Conservation (phyloP, 805 yeast species). For the Candida qinlingensis region DNA sequence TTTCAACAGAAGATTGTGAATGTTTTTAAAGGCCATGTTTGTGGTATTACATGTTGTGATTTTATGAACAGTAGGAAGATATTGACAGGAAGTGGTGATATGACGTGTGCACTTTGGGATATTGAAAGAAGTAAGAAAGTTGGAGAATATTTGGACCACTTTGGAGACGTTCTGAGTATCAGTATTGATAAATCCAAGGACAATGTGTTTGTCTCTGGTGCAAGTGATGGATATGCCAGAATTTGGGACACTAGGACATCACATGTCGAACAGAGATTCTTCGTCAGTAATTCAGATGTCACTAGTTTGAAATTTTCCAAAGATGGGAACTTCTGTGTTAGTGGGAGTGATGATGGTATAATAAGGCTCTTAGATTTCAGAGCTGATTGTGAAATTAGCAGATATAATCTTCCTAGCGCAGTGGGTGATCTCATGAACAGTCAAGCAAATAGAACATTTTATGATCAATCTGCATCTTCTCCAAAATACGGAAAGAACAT, state of each 20-base stretch:
- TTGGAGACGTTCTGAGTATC: slow-evolving; percentile 64
- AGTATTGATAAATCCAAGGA: slow-evolving; percentile 24
- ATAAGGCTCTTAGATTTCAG: slow-evolving; percentile 70
- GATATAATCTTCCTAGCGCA: slow-evolving; percentile 33
- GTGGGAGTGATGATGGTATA: slow-evolving; percentile 77
- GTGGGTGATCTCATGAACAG: slow-evolving; percentile 4
- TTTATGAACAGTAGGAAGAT: slow-evolving; percentile 54
- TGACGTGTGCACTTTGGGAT: slow-evolving; percentile 80
- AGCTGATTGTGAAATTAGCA: slow-evolving; percentile 62
- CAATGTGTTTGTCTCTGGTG: slow-evolving; percentile 49
- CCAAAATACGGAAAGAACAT: slow-evolving; percentile 10
- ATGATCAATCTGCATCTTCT: slow-evolving; percentile 7
- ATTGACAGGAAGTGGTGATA: slow-evolving; percentile 76
- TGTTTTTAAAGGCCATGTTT: slow-evolving; percentile 73
- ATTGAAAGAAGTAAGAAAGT: slow-evolving; percentile 49
- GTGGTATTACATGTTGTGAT: slow-evolving; percentile 71
- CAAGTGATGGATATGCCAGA: slow-evolving; percentile 64
- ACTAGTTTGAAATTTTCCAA: slow-evolving; percentile 60
- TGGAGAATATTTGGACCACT: slow-evolving; percentile 56
- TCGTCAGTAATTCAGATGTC: slow-evolving; percentile 58
- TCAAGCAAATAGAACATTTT: slow-evolving; percentile 9
- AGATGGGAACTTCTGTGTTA: slow-evolving; percentile 61
- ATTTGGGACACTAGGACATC: slow-evolving; percentile 58
- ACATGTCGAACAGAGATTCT: slow-evolving; percentile 43
- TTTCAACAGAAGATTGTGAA: slow-evolving; percentile 41